A percentile compares a stretch with the other conserved stretches of the same genome.
Evolutionary conservation across 768 basidiomycete species (phyloP).

Genomic region (Mycena rebaudengoi): DNA sequence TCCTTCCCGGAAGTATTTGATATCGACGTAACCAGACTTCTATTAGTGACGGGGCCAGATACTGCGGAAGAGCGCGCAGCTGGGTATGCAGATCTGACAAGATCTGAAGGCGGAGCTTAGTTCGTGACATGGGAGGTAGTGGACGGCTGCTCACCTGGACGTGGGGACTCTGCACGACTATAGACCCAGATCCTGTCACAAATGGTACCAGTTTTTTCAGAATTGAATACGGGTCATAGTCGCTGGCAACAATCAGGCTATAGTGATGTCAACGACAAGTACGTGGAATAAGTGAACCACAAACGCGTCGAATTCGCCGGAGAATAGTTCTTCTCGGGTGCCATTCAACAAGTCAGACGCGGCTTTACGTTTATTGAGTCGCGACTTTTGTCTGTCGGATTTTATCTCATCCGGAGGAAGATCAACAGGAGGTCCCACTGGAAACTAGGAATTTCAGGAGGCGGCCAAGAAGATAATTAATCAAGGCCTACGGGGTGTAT

Average conservation of each 20-base stretch:
- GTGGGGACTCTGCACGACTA: slow-evolving; percentile 88
- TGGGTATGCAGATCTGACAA: slow-evolving; percentile 81
- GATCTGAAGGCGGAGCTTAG: slow-evolving; percentile 50
- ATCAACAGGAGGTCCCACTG: slow-evolving; percentile 70
- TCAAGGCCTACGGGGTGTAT: slow-evolving; percentile 63
- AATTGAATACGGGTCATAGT: slow-evolving; percentile 87
- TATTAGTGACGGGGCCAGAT: slow-evolving; percentile 80
- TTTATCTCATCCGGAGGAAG: slow-evolving; percentile 64
- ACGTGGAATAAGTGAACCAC: slow-evolving; percentile 25
- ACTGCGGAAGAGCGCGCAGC: slow-evolving; percentile 71
- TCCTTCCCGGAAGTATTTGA: slow-evolving; percentile 95
- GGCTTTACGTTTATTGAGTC: slow-evolving; percentile 80
- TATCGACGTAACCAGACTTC: slow-evolving; percentile 91
- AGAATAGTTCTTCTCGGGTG: slow-evolving; percentile 82
- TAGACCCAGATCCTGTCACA: slow-evolving; percentile 84
- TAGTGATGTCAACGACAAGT: slow-evolving; percentile 1
- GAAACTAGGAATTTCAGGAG: slow-evolving; percentile 25
- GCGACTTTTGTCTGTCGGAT: slow-evolving; percentile 75
- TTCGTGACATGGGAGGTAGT: not conserved
- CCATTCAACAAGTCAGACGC: slow-evolving; percentile 67
- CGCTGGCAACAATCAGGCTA: slow-evolving; percentile 82
- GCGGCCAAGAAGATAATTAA: not conserved
- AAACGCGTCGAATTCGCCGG: slow-evolving; percentile 90
- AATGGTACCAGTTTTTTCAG: slow-evolving; percentile 78
- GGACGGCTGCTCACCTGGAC: slow-evolving; percentile 64